Percentiles rank a stretch among this genome's conserved stretches.
Evolutionary conservation across 1,139 yeast species (phyloP).

Genomic region (Scheffersomyces insectosa): DNA sequence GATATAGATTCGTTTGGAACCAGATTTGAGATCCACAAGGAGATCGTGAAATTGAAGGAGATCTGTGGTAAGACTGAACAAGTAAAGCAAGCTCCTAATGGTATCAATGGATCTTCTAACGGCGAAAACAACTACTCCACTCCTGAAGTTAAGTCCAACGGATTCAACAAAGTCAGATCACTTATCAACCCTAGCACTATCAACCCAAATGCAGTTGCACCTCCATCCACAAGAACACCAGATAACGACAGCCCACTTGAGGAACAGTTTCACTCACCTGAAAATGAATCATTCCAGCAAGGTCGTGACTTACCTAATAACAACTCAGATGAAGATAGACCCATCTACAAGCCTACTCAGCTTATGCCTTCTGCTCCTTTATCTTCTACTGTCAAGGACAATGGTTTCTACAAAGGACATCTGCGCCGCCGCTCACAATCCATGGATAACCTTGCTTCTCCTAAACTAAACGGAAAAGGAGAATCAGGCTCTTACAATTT

Average conservation of each 20-base stretch:
- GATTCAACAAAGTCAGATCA: not conserved
- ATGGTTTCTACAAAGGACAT: conserved; percentile 23
- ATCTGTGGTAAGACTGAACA: conserved; percentile 18
- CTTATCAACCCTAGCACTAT: too few species aligned
- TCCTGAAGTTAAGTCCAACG: not conserved
- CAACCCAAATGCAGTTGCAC: not conserved
- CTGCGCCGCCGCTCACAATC: conserved; percentile 53
- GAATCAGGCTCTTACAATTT: conserved; percentile 44
- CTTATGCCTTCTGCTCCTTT: conserved; percentile 18
- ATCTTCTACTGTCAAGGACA: conserved; percentile 3
- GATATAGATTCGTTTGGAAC: conserved; percentile 95
- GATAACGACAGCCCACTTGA: not conserved
- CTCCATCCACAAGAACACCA: not conserved
- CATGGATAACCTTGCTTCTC: conserved; percentile 54
- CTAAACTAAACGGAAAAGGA: conserved; percentile 65
- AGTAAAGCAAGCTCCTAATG: conserved; percentile 4
- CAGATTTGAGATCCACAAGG: conserved; percentile 86
- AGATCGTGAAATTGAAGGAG: conserved; percentile 69
- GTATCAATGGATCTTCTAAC: too few species aligned
- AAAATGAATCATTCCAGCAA: not conserved
- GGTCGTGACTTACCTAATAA: conserved; percentile 3
- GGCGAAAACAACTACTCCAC: not conserved
- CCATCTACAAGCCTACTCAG: conserved; percentile 7
- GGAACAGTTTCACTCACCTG: not conserved
- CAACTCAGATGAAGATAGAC: conserved; percentile 9